These are phyloP conservation scores for Rhizophagus sp. DNA, from an alignment of 192 early-diverging fungal species.

Conservation along the genomic window DNA sequence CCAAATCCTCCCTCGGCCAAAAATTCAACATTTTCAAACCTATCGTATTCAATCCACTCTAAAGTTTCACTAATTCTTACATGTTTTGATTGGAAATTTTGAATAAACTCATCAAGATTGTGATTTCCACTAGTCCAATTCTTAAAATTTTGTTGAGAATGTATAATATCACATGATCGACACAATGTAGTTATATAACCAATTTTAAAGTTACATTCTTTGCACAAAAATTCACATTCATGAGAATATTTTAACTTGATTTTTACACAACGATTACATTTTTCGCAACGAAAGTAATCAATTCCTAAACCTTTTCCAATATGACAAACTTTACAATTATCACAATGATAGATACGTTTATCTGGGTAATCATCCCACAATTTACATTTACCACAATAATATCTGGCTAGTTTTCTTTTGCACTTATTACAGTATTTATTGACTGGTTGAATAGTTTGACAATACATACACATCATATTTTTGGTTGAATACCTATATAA, in stretches of 20 bases:
- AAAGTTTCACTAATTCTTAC: no score
- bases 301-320: slow-evolving; percentile 67
- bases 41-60: no score
- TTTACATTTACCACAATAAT: slow-evolving; percentile 89
- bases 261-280: slow-evolving; percentile 89
- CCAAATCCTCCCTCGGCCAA: no score
- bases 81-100: no score
- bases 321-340: slow-evolving; percentile 92
- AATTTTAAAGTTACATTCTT: no score
- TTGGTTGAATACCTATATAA: slow-evolving; percentile 42
- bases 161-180: no score
- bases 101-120: no score
- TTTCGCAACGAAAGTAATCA: slow-evolving; percentile 90
- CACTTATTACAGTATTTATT: slow-evolving; percentile 78
- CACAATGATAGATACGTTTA: slow-evolving; percentile 94
- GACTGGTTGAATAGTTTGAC: slow-evolving; percentile 76
- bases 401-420: slow-evolving; percentile 59
- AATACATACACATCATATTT: slow-evolving; percentile 95
- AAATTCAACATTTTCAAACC: no score
- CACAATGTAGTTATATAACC: no score
- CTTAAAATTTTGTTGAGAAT: no score
- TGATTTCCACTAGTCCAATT: no score
- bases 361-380: slow-evolving; percentile 84
- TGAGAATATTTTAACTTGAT: slow-evolving; percentile 73
- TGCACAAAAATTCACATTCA: slow-evolving; percentile 52